A percentile compares a stretch with the other conserved stretches of the same genome.
Evolutionary conservation across 2,329 filamentous ascomycete species (phyloP).

Genomic region (Colletotrichum phormii): DNA sequence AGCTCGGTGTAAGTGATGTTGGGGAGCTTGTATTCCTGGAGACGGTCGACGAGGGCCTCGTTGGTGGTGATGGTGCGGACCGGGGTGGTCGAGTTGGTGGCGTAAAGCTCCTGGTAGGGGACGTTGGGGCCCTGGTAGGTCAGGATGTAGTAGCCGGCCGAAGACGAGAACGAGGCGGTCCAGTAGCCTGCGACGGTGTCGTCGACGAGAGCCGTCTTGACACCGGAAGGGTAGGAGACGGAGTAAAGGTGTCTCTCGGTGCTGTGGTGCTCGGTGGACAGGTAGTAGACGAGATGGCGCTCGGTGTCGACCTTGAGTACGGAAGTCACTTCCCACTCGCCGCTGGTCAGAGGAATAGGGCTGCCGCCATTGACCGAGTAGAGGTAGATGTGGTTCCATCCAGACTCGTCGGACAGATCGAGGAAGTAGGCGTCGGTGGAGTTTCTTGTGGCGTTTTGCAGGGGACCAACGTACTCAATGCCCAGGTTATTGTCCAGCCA

Average conservation of each 20-base stretch:
- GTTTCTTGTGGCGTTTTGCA: constrained; percentile 51
- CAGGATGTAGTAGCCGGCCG: constrained; percentile 73
- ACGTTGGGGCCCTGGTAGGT: constrained; percentile 74
- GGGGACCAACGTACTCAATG: constrained; percentile 65
- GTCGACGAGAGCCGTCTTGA: constrained; percentile 71
- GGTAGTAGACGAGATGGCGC: constrained; percentile 71
- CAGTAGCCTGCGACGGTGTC: constrained; percentile 69
- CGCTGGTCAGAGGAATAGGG: constrained; percentile 69
- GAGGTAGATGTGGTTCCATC: constrained; percentile 75
- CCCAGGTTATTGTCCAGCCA: constrained; percentile 72
- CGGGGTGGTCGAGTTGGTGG: constrained; percentile 63
- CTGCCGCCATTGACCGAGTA: constrained; percentile 68
- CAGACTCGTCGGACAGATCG: constrained; percentile 74
- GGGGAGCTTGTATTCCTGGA: constrained; percentile 71
- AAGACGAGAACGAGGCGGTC: constrained; percentile 73
- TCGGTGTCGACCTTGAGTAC: constrained; percentile 70
- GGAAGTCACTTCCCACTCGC: constrained; percentile 73
- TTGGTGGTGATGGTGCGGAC: constrained; percentile 72
- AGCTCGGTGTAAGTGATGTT: constrained; percentile 74
- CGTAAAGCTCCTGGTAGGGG: constrained; percentile 76
- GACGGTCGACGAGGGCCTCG: constrained; percentile 63
- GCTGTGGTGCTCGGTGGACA: constrained; percentile 73
- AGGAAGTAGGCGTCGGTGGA: constrained; percentile 65
- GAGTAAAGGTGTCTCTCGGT: constrained; percentile 77
- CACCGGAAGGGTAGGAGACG: constrained; percentile 66